Base-by-base conservation (phyloP, 805 yeast species). In the Candida tallmaniae region DNA sequence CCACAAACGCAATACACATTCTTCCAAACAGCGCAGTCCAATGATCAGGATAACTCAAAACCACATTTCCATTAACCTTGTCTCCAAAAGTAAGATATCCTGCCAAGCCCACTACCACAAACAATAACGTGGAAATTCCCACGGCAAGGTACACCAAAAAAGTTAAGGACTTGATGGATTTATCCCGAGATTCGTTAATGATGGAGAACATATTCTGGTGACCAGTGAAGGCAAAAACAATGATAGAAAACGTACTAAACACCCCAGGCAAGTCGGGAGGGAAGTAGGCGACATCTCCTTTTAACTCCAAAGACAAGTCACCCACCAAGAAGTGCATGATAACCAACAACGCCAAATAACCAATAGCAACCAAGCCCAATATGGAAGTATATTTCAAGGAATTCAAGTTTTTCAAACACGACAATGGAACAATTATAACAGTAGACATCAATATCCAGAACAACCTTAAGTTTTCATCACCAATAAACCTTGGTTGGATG, bases 121-220 rank as follows among this genome's bases (percentile, higher is more conserved):
- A 89, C 17, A 86, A 62, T 0, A 55, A 35, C 39, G 78, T 65
- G 1, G 96, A 84, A 4, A 74, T 54, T 1, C 72, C 65, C 40
- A 87, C 74, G 1, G 89, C 78, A 12, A 61, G 37, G 14, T 56
- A 50, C 12, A 73, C 62, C 19, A 81, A 74, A 18, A 44, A 52
- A 4, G 62, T 40, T 2, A 76, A 60, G 14, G 35, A 41, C 4
- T 35, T 39, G n/a, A 73, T 60, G 0, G 82, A 62, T 41, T 70
- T 72, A 45, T 77, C 77, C 20, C 56, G 59, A 19, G 89, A 71
- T 60, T 90, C 97, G 50, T 89, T 90, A 35, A 88, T 74, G 36
- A 89, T 75, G 1, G 95, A 78, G 50, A 86, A 87, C 87, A 86
- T 86, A 60, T 90, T 90, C 57, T 90, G 97, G 52, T 90, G 97